A percentile compares a stretch with the other conserved stretches of the same genome.
These are phyloP conservation scores for Dryas integrifolia DNA, from an alignment of 331 rosid species.

Conservation along the genomic window DNA sequence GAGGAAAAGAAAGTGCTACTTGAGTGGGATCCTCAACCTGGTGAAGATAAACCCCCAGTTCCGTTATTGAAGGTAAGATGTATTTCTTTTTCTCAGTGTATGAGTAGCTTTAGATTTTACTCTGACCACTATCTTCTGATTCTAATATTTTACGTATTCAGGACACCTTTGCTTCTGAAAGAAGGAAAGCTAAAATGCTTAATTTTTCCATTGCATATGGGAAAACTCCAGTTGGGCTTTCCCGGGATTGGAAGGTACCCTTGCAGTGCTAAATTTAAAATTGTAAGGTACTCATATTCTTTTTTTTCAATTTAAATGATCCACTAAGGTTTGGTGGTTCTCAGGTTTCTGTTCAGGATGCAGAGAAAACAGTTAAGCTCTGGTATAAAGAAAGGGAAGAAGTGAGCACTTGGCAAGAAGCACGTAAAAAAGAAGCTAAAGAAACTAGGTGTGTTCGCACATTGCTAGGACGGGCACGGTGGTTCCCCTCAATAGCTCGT, in stretches of 20 bases:
- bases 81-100: background rate
- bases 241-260: constrained; percentile 93
- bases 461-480: constrained; percentile 80
- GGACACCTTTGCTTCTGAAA: constrained; percentile 90
- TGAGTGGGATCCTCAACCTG: constrained; percentile 97
- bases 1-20: constrained; percentile 72
- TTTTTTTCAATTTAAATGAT: background rate
- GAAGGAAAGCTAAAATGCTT: constrained; percentile 96
- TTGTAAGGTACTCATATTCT: background rate
- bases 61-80: constrained; percentile 79
- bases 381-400: constrained; percentile 93
- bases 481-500: constrained; percentile 60
- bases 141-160: constrained; percentile 14
- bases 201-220: constrained; percentile 98
- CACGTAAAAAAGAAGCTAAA: constrained; percentile 69
- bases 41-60: constrained; percentile 93
- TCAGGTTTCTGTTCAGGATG: constrained; percentile 88
- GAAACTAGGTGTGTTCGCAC: constrained; percentile 54
- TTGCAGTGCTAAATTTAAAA: constrained; percentile 3
- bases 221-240: constrained; percentile 87
- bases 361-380: constrained; percentile 77
- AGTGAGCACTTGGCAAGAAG: constrained; percentile 73
- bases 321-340: constrained; percentile 19
- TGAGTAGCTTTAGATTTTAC: background rate
- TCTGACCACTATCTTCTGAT: background rate